These are phyloP conservation scores for Cornus suecica DNA, from an alignment of 148 eudicot genomes.

Conservation along the genomic window DNA sequence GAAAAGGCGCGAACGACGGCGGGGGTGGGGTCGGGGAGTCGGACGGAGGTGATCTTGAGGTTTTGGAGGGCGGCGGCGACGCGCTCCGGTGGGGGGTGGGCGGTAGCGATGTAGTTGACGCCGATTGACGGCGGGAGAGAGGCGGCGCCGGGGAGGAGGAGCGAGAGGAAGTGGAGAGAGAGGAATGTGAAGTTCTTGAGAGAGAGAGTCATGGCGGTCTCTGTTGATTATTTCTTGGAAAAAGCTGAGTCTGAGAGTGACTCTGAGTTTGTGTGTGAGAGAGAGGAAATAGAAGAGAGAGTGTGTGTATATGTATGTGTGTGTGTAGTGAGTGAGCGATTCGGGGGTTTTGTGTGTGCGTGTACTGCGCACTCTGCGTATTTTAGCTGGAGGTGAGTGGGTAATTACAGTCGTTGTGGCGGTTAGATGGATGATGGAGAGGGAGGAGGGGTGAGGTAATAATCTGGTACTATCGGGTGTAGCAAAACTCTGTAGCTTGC, in stretches of 20 bases:
- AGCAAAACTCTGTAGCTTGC: no score
- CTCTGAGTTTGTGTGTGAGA: neutral
- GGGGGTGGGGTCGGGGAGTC: constrained; percentile 46
- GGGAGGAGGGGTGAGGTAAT: neutral
- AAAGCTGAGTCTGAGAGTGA: neutral
- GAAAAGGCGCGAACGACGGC: constrained; percentile 58
- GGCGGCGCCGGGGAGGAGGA: constrained; percentile 9
- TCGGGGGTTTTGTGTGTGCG: no score
- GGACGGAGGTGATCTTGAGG: constrained; percentile 48
- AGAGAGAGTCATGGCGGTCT: constrained; percentile 2
- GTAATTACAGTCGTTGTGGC: neutral
- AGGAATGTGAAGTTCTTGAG: neutral
- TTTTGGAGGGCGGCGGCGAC: constrained; percentile 30
- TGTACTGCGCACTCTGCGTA: constrained; percentile 7
- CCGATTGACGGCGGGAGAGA: constrained; percentile 24
- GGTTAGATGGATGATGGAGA: neutral
- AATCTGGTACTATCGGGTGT: no score
- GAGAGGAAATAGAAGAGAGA: neutral
- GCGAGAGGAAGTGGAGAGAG: constrained; percentile 10
- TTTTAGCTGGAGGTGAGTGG: neutral
- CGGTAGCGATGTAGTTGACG: constrained; percentile 20
- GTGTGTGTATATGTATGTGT: no score
- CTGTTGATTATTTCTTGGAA: neutral
- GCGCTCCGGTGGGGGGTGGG: constrained; percentile 30
- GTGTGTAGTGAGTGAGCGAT: no score